These are phyloP conservation scores for Colletotrichum paranaense DNA, from an alignment of 2,329 filamentous ascomycete genomes.

Conservation along the genomic window DNA sequence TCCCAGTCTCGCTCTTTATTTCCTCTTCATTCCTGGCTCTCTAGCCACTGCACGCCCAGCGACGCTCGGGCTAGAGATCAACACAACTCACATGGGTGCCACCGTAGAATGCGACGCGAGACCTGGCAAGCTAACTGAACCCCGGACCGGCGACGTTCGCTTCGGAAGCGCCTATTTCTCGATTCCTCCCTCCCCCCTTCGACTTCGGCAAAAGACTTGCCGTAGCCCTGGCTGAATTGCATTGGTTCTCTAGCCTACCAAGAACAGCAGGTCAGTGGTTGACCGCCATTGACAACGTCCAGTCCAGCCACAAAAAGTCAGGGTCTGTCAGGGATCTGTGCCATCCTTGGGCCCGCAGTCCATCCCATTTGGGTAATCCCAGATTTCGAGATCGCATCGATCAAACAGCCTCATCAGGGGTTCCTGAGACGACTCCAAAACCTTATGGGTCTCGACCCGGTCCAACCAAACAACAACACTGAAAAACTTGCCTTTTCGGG, in stretches of 20 bases:
- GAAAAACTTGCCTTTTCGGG: not conserved
- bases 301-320: not conserved
- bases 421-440: slow-evolving; percentile 36
- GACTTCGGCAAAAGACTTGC: slow-evolving; percentile 13
- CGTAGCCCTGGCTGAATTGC: slow-evolving; percentile 4
- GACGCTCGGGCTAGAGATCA: not conserved
- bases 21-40: not conserved
- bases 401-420: slow-evolving; percentile 34
- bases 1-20: not conserved
- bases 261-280: not conserved
- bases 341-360: not conserved
- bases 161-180: not conserved
- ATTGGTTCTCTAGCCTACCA: slow-evolving; percentile 6
- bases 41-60: not conserved
- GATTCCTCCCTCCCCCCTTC: not conserved
- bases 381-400: slow-evolving; percentile 26
- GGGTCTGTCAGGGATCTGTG: not conserved
- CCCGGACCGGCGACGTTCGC: slow-evolving; percentile 3
- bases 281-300: not conserved
- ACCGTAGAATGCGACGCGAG: not conserved
- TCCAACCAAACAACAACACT: not conserved
- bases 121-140: not conserved
- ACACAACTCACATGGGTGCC: not conserved
- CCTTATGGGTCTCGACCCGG: slow-evolving; percentile 21
- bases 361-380: not conserved